These are phyloP conservation scores for Alloteropsis angusta DNA, from an alignment of 202 grass and related monocot genomes.

Conservation along the genomic window DNA sequence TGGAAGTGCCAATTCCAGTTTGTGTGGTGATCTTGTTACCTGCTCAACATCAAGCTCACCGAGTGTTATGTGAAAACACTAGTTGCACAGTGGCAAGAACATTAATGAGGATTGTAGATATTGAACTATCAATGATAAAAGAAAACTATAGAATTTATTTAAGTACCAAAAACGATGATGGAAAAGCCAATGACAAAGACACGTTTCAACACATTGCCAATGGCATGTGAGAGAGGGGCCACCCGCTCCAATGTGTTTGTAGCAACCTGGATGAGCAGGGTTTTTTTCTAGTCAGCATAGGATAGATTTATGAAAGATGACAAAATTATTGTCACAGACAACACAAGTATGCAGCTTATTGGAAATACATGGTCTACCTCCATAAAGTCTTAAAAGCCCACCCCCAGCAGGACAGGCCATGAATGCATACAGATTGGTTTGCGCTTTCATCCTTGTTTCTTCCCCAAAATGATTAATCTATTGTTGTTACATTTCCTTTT, in stretches of 20 bases:
- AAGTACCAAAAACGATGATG: conserved; percentile 70
- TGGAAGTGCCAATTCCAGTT: conserved; percentile 78
- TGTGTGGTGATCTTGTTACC: conserved; percentile 84
- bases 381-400: neutral
- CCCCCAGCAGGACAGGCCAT: neutral
- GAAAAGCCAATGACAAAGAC: conserved; percentile 97
- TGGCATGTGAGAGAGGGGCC: conserved; percentile 89
- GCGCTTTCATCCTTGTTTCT: neutral
- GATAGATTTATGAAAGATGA: too few relatives aligned
- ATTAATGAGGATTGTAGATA: neutral
- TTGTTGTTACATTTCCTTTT: neutral
- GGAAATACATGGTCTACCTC: neutral
- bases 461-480: neutral
- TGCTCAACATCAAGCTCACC: conserved; percentile 31
- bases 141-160: conserved; percentile 6
- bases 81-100: neutral
- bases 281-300: too few relatives aligned
- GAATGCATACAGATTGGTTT: neutral
- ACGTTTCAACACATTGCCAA: conserved; percentile 99
- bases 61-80: neutral
- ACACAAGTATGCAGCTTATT: neutral
- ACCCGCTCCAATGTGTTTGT: conserved; percentile 96
- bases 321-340: too few relatives aligned
- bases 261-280: too few relatives aligned
- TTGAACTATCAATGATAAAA: conserved; percentile 6